Conservation (phyloP, 306 rosid genomes). For the Vigna mungo region DNA sequence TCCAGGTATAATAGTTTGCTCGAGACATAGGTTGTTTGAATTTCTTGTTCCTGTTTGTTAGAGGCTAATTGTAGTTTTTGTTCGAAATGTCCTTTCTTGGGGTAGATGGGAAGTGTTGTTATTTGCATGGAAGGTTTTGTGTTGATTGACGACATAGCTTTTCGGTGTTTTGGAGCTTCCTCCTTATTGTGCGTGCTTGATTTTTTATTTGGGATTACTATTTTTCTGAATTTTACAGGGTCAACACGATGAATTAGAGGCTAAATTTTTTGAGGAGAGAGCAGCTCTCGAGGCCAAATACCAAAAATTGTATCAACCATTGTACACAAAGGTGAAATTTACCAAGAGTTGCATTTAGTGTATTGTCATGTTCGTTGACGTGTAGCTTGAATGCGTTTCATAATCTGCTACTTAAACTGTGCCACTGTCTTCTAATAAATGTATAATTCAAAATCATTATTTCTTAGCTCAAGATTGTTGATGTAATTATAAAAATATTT, state of each 20-base stretch:
- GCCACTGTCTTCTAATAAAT: neutral
- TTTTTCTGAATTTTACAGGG: conserved; percentile 53
- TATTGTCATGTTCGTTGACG: neutral
- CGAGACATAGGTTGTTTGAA: neutral
- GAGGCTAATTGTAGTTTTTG: neutral
- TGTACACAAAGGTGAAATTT: conserved; percentile 64
- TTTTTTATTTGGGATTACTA: neutral
- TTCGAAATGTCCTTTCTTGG: neutral
- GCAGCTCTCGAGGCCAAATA: conserved; percentile 93
- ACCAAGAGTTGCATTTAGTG: neutral
- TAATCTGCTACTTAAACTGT: neutral
- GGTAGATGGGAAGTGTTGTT: neutral
- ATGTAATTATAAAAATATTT: neutral
- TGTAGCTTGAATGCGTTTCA: neutral
- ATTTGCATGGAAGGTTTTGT: neutral
- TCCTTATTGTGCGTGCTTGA: neutral
- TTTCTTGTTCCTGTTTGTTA: conserved; percentile 6
- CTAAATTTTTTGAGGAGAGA: conserved; percentile 89
- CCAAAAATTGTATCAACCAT: conserved; percentile 81
- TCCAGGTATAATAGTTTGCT: conserved; percentile 59
- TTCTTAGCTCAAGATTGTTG: neutral
- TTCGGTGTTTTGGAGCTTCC: neutral
- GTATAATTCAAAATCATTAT: neutral
- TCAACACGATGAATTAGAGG: conserved; percentile 81
- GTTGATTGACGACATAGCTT: neutral